Percentiles rank a stretch among this genome's conserved stretches.
These are phyloP conservation scores for Trichoderma atroviride DNA, from an alignment of 2,329 filamentous ascomycete species.

Conservation along the genomic window DNA sequence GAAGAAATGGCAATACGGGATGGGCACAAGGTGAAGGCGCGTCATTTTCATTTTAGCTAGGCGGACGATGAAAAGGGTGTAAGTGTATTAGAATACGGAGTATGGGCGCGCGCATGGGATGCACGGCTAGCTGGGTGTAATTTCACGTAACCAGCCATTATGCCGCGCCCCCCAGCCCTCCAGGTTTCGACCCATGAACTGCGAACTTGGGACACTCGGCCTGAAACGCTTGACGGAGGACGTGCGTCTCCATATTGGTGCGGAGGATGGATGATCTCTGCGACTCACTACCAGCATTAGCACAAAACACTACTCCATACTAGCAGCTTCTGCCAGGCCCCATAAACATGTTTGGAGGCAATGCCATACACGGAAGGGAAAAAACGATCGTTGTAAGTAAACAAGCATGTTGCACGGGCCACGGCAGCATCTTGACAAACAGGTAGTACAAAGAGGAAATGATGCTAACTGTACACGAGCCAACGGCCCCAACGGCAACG, in stretches of 20 bases:
- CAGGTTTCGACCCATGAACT: slow-evolving; percentile 22
- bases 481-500: slow-evolving; percentile 6
- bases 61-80: slow-evolving; percentile 19
- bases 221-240: slow-evolving; percentile 24
- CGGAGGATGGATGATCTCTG: slow-evolving; percentile 13
- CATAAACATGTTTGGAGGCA: neutral
- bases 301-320: neutral
- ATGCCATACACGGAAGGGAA: neutral
- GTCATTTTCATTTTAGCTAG: slow-evolving; percentile 25
- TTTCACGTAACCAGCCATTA: slow-evolving; percentile 13
- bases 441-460: neutral
- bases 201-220: slow-evolving; percentile 10
- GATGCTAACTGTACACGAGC: neutral
- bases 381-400: neutral
- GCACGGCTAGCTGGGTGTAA: slow-evolving; percentile 17
- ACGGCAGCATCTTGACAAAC: neutral
- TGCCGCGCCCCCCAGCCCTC: slow-evolving; percentile 17
- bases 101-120: slow-evolving; percentile 3
- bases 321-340: neutral
- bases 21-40: slow-evolving; percentile 17
- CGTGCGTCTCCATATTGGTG: slow-evolving; percentile 16
- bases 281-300: neutral
- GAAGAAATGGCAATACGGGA: slow-evolving; percentile 13
- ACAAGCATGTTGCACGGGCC: neutral
- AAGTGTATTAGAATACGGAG: slow-evolving; percentile 15